Evolutionary conservation across 1,284 basidiomycete species (phyloP).

Genomic region (Ustilago curta): DNA sequence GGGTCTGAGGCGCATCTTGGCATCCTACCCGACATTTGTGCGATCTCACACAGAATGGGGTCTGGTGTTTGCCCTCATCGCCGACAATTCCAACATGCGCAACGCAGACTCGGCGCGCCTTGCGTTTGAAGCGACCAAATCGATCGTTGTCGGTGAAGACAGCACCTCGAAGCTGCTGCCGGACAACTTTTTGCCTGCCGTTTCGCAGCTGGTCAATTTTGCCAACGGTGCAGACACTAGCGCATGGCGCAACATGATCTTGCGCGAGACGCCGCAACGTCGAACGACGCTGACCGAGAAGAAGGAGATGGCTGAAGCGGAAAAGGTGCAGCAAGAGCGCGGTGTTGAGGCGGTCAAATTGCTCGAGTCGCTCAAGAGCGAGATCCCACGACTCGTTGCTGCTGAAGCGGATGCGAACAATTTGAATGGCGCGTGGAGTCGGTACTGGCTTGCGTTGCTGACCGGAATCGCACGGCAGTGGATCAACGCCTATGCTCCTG

Average conservation of each 20-base stretch:
- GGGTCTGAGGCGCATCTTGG: constrained; percentile 82
- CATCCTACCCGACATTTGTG: constrained; percentile 76
- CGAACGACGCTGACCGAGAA: constrained; percentile 65
- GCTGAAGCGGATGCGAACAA: constrained; percentile 27
- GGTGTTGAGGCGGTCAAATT: constrained; percentile 86
- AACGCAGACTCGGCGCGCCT: constrained; percentile 88
- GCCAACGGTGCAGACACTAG: constrained; percentile 71
- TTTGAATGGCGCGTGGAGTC: constrained; percentile 78
- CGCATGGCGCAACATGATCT: constrained; percentile 50
- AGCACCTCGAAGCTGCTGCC: constrained; percentile 72
- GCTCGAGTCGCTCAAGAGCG: constrained; percentile 70
- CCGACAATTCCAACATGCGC: constrained; percentile 77
- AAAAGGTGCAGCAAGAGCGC: constrained; percentile 73
- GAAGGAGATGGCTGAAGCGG: constrained; percentile 65
- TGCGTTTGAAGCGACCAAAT: constrained; percentile 75
- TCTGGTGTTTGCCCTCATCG: constrained; percentile 87
- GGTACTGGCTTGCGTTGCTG: constrained; percentile 83
- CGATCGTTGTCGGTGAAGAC: constrained; percentile 69
- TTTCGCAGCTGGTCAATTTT: constrained; percentile 88
- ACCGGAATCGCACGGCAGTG: constrained; percentile 85
- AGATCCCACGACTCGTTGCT: constrained; percentile 56
- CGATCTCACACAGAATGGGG: constrained; percentile 85
- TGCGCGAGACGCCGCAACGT: constrained; percentile 36
- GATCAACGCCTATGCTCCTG: constrained; percentile 83
- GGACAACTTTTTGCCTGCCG: constrained; percentile 85